Percentiles rank a stretch among this genome's conserved stretches.
phyloP scores from a whole-genome alignment of 176 grass and related monocot genomes.

The Carex myosuroides region DNA sequence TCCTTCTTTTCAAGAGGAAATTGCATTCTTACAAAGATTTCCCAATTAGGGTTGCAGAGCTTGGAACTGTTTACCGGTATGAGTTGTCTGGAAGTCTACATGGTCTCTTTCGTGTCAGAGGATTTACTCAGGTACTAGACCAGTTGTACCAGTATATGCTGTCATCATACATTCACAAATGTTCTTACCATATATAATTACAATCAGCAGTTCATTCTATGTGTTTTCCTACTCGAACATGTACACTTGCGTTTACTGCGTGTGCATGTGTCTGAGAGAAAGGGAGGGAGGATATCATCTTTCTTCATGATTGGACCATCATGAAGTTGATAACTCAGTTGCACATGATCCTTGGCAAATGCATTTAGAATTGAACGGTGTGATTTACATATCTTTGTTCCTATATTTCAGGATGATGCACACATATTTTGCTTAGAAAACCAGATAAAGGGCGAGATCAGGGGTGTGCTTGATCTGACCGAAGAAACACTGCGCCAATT shows the following conservation, averaged over 20 bases:
- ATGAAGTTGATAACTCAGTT: not conserved
- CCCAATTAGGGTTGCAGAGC: constrained; percentile 82
- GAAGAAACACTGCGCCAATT: constrained; percentile 89
- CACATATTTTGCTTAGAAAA: constrained; percentile 93
- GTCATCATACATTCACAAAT: not conserved
- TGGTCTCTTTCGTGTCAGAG: constrained; percentile 91
- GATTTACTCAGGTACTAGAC: constrained; percentile 81
- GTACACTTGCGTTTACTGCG: not conserved
- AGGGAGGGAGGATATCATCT: not conserved
- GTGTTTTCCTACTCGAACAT: not conserved
- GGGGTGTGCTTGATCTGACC: constrained; percentile 77
- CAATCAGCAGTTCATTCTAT: not conserved
- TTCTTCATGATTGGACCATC: not conserved
- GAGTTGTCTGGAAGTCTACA: constrained; percentile 89
- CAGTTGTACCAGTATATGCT: not conserved
- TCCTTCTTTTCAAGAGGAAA: constrained; percentile 92
- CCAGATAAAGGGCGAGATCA: constrained; percentile 86
- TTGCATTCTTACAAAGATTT: constrained; percentile 88
- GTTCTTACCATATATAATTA: not conserved
- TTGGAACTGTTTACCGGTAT: constrained; percentile 97
- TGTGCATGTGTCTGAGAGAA: not conserved
- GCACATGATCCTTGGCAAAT: not conserved
- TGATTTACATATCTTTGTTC: not conserved
- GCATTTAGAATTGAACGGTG: not conserved
- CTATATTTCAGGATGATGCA: constrained; percentile 72